phyloP scores from a whole-genome alignment of 352 stramenopile genomes.

The Phytophthora sansomeana region DNA sequence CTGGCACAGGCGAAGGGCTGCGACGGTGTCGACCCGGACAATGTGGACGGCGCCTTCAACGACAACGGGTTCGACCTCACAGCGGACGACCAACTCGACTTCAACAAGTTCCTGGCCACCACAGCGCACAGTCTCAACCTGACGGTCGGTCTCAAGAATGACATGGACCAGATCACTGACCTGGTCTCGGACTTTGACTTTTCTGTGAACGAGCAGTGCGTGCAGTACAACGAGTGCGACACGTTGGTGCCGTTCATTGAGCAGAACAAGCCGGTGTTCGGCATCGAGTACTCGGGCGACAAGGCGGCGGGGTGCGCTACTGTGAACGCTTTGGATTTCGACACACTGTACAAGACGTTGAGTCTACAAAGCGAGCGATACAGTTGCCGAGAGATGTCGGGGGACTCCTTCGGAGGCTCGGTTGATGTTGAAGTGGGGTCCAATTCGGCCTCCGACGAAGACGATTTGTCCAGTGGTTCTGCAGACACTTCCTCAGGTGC shows the following conservation, averaged over 20 bases:
- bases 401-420: background rate
- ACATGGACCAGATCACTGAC: constrained; percentile 46
- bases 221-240: constrained; percentile 59
- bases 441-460: background rate
- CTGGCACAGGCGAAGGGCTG: constrained; percentile 57
- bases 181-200: constrained; percentile 62
- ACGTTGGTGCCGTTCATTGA: constrained; percentile 50
- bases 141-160: constrained; percentile 66
- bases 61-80: constrained; percentile 47
- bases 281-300: constrained; percentile 61
- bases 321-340: constrained; percentile 45
- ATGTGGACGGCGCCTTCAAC: constrained; percentile 58
- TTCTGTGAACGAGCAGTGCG: constrained; percentile 67
- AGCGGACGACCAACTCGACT: constrained; percentile 51
- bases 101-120: constrained; percentile 52
- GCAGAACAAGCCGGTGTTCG: constrained; percentile 63
- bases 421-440: background rate
- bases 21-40: constrained; percentile 65
- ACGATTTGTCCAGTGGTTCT: background rate
- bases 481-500: background rate
- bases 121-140: constrained; percentile 52
- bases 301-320: constrained; percentile 33
- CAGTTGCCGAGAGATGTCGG: constrained; percentile 33
- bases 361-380: constrained; percentile 45
- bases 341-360: constrained; percentile 51